Conservation (phyloP, 352 stramenopile genomes). For the Pythium insidiosum region DNA sequence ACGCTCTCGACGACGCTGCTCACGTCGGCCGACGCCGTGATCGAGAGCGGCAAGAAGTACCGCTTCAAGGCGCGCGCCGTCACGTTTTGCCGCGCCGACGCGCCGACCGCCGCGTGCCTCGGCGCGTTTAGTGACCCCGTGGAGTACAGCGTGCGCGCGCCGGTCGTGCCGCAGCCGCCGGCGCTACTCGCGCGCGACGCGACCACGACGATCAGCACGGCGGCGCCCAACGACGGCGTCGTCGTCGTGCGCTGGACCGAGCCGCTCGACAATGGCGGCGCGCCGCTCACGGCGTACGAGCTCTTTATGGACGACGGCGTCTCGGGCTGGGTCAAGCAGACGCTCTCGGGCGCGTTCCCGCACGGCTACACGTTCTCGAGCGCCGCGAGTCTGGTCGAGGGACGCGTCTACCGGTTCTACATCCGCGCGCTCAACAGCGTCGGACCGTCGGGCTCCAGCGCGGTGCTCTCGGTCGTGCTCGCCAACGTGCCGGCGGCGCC, state of each 20-base stretch:
- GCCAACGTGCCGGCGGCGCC: constrained; percentile 62
- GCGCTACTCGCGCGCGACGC: constrained; percentile 51
- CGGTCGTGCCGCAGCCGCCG: constrained; percentile 79
- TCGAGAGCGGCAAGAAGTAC: constrained; percentile 91
- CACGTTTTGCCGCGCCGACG: constrained; percentile 88
- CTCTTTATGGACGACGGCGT: constrained; percentile 84
- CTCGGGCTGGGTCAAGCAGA: constrained; percentile 31
- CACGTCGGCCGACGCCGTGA: constrained; percentile 73
- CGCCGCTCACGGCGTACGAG: constrained; percentile 87
- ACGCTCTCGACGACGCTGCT: constrained; percentile 65
- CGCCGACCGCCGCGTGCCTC: constrained; percentile 72
- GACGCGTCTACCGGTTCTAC: constrained; percentile 91
- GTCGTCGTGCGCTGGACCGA: constrained; percentile 77
- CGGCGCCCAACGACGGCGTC: constrained; percentile 36
- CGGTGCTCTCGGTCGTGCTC: constrained; percentile 86
- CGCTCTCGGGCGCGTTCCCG: constrained; percentile 34
- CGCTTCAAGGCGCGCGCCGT: constrained; percentile 91
- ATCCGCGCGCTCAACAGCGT: constrained; percentile 82
- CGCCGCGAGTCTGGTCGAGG: constrained; percentile 50
- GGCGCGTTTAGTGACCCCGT: constrained; percentile 84
- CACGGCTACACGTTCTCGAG: constrained; percentile 40
- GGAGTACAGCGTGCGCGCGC: constrained; percentile 86
- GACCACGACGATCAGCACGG: constrained; percentile 57
- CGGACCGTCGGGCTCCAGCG: constrained; percentile 70
- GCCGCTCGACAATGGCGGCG: constrained; percentile 90